Evolutionary conservation across 306 rosid species (phyloP).

Genomic region (Rubus parviflorus): DNA sequence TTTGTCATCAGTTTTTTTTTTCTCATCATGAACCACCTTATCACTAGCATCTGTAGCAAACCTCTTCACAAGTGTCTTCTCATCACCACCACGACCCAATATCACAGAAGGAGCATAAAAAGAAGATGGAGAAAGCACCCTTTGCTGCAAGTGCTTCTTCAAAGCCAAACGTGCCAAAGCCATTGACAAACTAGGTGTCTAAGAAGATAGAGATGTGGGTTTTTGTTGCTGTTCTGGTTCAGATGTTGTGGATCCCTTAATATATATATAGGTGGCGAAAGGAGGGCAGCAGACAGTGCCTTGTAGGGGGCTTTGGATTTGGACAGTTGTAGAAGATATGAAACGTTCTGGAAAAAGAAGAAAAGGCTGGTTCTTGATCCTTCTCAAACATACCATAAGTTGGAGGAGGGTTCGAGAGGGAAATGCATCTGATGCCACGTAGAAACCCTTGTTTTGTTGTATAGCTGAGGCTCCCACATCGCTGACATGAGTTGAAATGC

Average conservation of each 20-base stretch:
- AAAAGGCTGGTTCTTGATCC: slow-evolving; percentile 31
- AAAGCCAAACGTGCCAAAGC: slow-evolving; percentile 68
- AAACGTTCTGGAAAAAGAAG: slow-evolving; percentile 31
- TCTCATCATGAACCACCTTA: slow-evolving; percentile 29
- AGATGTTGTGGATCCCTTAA: neutral
- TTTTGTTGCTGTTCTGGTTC: neutral
- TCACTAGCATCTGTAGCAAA: slow-evolving; percentile 32
- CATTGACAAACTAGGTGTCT: slow-evolving; percentile 34
- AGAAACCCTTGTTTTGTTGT: neutral
- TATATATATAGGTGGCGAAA: neutral
- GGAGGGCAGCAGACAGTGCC: neutral
- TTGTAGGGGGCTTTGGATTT: neutral
- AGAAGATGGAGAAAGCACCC: slow-evolving; percentile 34
- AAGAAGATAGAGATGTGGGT: neutral
- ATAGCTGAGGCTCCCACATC: neutral
- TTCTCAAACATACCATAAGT: slow-evolving; percentile 36
- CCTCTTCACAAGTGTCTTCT: slow-evolving; percentile 27
- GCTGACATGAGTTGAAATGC: neutral
- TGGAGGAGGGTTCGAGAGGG: slow-evolving; percentile 14
- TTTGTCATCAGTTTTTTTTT: slow-evolving; percentile 33
- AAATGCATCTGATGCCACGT: neutral
- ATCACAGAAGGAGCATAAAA: slow-evolving; percentile 14
- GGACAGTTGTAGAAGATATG: slow-evolving; percentile 54
- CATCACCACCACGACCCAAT: slow-evolving; percentile 24
- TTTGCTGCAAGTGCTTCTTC: slow-evolving; percentile 48